A percentile compares a stretch with the other conserved stretches of the same genome.
These are phyloP conservation scores for Moesziomyces sp. DNA, from an alignment of 1,284 basidiomycete species.

Conservation along the genomic window DNA sequence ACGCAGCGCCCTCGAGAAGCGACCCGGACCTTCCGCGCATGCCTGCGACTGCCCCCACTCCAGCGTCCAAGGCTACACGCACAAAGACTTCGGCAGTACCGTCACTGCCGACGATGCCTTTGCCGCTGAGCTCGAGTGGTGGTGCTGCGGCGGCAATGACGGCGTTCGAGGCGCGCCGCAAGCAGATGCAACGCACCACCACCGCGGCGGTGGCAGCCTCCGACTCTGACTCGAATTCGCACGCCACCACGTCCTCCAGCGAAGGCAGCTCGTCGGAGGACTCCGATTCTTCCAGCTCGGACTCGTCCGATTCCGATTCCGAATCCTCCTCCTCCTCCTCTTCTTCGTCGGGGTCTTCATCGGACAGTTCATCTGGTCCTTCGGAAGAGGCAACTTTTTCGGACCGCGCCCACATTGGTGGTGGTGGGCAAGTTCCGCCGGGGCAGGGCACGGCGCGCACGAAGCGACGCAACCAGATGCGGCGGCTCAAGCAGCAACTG, in stretches of 20 bases:
- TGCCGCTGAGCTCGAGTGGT: not conserved
- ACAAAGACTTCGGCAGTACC: not conserved
- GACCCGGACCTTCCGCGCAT: constrained; percentile 17
- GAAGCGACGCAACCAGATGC: constrained; percentile 45
- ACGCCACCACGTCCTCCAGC: not conserved
- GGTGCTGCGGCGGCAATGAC: constrained; percentile 28
- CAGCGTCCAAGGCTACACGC: no score
- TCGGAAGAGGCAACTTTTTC: constrained; percentile 10
- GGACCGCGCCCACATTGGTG: not conserved
- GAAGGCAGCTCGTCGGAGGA: not conserved
- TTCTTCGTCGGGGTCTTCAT: not conserved
- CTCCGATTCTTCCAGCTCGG: constrained; percentile 5
- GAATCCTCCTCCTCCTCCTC: constrained; percentile 2
- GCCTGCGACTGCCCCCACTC: not conserved
- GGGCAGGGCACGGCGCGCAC: constrained; percentile 49
- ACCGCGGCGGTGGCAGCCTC: not conserved
- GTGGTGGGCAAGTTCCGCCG: constrained; percentile 19
- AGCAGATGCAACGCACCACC: constrained; percentile 9
- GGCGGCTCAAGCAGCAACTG: constrained; percentile 17
- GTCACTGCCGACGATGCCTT: constrained; percentile 4
- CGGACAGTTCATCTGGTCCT: constrained; percentile 21
- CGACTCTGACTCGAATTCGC: constrained; percentile 9
- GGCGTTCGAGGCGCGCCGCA: constrained; percentile 31
- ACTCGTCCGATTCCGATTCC: not conserved
- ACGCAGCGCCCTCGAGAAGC: not conserved